A percentile compares a stretch with the other conserved stretches of the same genome.
Conservation (phyloP, 1,284 basidiomycete genomes). For the Inonotus hispidus region DNA sequence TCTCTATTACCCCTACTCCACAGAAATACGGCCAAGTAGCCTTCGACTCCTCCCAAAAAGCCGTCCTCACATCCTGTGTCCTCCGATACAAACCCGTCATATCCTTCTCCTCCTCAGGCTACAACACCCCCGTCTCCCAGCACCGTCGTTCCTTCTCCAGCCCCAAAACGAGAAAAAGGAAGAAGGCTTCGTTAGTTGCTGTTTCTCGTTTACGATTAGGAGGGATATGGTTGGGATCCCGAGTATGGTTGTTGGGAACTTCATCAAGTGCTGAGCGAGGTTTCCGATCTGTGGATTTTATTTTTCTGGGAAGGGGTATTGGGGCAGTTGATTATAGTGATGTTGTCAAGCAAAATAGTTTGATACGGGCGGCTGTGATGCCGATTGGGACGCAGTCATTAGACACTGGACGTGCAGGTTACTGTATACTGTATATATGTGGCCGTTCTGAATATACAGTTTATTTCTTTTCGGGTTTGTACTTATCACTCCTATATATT, state of each 20-base stretch:
- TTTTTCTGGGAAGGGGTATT: not conserved
- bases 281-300: not conserved
- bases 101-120: conserved; percentile 26
- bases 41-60: conserved; percentile 84
- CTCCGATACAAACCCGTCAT: conserved; percentile 70
- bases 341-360: too few species aligned
- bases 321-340: not conserved
- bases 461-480: not conserved
- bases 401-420: not conserved
- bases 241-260: conserved; percentile 88
- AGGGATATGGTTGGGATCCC: conserved; percentile 89
- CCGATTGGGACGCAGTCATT: not conserved
- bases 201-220: conserved; percentile 93
- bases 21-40: conserved; percentile 94
- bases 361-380: too few species aligned
- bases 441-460: not conserved
- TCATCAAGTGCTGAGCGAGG: conserved; percentile 50
- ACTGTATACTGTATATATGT: not conserved
- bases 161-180: conserved; percentile 20
- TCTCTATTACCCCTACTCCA: not conserved
- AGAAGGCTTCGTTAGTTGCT: conserved; percentile 81
- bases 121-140: conserved; percentile 18
- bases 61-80: conserved; percentile 91
- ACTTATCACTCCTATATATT: not conserved
- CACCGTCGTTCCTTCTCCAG: conserved; percentile 20